phyloP scores from a whole-genome alignment of 257 asterid genomes.

The Henckelia pumila region DNA sequence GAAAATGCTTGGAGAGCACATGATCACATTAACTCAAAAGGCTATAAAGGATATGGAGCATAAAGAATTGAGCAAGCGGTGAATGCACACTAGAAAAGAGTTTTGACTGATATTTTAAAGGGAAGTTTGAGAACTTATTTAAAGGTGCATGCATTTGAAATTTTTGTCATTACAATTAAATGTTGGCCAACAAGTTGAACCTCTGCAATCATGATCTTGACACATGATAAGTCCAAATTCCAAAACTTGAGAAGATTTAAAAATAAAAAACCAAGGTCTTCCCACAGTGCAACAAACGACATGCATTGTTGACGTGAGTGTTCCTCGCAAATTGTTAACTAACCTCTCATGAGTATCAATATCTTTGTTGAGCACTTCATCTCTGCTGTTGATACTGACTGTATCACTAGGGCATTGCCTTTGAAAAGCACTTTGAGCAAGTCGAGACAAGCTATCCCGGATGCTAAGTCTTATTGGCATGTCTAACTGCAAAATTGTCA shows the following conservation, averaged over 20 bases:
- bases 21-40: too few relatives aligned
- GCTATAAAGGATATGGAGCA: too few relatives aligned
- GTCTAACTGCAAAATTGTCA: conserved; percentile 62
- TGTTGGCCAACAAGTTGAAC: neutral
- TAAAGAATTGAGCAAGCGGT: too few relatives aligned
- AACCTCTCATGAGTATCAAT: conserved; percentile 56
- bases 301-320: conserved; percentile 4
- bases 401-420: conserved; percentile 59
- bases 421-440: conserved; percentile 70
- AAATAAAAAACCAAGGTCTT: neutral
- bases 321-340: conserved; percentile 23
- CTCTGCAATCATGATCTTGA: neutral
- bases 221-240: neutral
- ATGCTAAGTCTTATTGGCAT: conserved; percentile 59
- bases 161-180: neutral
- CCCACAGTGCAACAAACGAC: neutral
- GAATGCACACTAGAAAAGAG: too few relatives aligned
- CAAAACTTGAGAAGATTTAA: too few relatives aligned
- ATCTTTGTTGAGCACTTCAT: conserved; percentile 38
- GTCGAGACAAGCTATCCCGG: conserved; percentile 83
- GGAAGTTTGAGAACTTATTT: too few relatives aligned
- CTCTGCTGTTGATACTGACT: conserved; percentile 47
- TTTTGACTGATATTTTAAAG: too few relatives aligned
- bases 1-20: neutral
- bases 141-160: neutral